Conservation (phyloP, 352 stramenopile genomes). For the Phytopythium delawarense region DNA sequence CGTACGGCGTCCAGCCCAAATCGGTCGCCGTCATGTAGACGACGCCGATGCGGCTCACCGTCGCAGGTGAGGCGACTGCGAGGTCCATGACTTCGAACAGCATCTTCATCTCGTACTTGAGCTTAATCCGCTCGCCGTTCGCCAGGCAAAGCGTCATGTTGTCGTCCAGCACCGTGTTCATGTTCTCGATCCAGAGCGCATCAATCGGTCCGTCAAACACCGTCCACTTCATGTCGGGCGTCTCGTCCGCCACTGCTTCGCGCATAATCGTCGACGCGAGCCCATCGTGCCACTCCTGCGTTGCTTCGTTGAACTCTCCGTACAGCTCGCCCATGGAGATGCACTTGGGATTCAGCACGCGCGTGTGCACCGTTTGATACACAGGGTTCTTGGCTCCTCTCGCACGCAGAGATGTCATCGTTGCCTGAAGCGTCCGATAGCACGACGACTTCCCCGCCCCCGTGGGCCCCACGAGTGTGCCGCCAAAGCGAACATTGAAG, state of each 20-base stretch:
- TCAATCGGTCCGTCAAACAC: conserved; percentile 94
- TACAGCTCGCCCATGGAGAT: conserved; percentile 85
- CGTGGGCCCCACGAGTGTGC: conserved; percentile 85
- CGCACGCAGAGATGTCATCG: conserved; percentile 80
- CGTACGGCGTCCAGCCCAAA: conserved; percentile 87
- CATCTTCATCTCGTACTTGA: conserved; percentile 90
- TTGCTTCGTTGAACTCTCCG: conserved; percentile 87
- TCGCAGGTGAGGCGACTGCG: conserved; percentile 87
- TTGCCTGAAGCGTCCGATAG: conserved; percentile 82
- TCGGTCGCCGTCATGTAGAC: conserved; percentile 83
- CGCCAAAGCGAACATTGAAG: conserved; percentile 92
- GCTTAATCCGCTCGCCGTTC: conserved; percentile 91
- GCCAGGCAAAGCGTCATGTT: conserved; percentile 94
- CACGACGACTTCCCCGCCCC: conserved; percentile 84
- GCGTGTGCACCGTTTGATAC: conserved; percentile 69
- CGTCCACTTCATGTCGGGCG: conserved; percentile 78
- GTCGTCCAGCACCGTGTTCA: conserved; percentile 95
- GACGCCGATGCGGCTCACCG: conserved; percentile 75
- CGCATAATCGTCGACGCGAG: conserved; percentile 79
- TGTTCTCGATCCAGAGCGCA: conserved; percentile 95
- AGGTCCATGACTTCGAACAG: conserved; percentile 94
- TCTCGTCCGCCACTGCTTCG: conserved; percentile 66
- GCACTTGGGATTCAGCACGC: conserved; percentile 84
- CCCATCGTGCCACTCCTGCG: conserved; percentile 87
- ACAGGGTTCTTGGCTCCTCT: conserved; percentile 65